Evolutionary conservation across 2,329 filamentous ascomycete species (phyloP).

Genomic region (Paracoccidioides lutzii): DNA sequence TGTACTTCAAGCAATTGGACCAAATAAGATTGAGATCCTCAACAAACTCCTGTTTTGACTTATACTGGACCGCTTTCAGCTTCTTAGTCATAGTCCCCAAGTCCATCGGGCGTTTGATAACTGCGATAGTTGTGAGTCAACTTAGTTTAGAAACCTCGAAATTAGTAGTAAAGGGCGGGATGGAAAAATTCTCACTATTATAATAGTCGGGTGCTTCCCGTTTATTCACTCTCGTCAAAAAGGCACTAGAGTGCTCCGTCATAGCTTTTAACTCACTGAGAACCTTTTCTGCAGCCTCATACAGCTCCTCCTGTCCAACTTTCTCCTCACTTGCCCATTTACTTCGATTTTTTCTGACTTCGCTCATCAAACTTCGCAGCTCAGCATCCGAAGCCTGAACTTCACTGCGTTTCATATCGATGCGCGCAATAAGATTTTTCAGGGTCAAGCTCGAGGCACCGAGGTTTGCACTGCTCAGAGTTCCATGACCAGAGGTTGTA

Average conservation of each 20-base stretch:
- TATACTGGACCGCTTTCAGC: constrained; percentile 65
- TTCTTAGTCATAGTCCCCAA: constrained; percentile 98
- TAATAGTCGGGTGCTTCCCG: constrained; percentile 94
- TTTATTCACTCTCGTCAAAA: constrained; percentile 89
- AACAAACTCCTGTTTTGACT: constrained; percentile 89
- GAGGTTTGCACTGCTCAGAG: constrained; percentile 83
- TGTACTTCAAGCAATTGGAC: constrained; percentile 94
- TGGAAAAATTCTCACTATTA: constrained; percentile 49
- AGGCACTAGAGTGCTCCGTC: constrained; percentile 94
- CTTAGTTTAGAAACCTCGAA: not conserved
- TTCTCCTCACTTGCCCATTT: constrained; percentile 99
- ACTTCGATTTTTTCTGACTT: constrained; percentile 92
- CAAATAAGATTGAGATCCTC: constrained; percentile 89
- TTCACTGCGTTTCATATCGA: constrained; percentile 81
- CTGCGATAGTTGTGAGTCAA: constrained; percentile 30
- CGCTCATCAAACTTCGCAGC: constrained; percentile 82
- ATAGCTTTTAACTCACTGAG: constrained; percentile 93
- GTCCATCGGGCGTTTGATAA: constrained; percentile 96
- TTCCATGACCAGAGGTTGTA: constrained; percentile 60
- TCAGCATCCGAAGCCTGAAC: constrained; percentile 89
- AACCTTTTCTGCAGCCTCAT: constrained; percentile 93
- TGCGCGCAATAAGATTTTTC: constrained; percentile 91
- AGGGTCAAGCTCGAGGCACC: constrained; percentile 91
- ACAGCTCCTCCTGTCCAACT: constrained; percentile 92
- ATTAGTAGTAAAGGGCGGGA: not conserved